Conservation (phyloP, 164 flowering plant genomes). For the Kalanchoe fedtschenkoi region DNA sequence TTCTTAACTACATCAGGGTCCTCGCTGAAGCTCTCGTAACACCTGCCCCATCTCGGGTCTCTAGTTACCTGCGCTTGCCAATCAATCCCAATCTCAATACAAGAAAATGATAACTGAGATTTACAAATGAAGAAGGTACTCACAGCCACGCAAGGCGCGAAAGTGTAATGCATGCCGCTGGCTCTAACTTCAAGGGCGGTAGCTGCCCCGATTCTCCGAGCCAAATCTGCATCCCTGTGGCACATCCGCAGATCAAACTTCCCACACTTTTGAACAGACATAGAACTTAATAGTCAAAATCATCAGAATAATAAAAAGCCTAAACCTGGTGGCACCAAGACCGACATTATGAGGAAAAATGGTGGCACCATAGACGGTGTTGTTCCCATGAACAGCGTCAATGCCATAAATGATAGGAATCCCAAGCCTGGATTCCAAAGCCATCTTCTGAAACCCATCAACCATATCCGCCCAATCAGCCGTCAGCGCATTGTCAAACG, state of each 20-base stretch:
- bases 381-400: constrained; percentile 74
- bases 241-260: not conserved
- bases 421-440: constrained; percentile 45
- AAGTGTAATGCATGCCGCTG: constrained; percentile 45
- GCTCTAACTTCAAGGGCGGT: constrained; percentile 77
- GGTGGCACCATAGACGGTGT: constrained; percentile 50
- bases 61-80: no score
- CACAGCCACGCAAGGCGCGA: constrained; percentile 72
- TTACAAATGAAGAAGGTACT: constrained; percentile 16
- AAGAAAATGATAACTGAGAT: not conserved
- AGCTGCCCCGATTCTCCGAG: constrained; percentile 43
- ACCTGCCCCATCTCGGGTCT: constrained; percentile 12
- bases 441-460: constrained; percentile 36
- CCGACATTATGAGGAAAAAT: constrained; percentile 69
- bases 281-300: not conserved
- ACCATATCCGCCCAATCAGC: constrained; percentile 65
- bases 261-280: not conserved
- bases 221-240: constrained; percentile 62
- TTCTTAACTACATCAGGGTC: constrained; percentile 6
- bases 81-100: constrained; percentile 6
- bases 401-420: no score
- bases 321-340: constrained; percentile 53
- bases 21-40: constrained; percentile 10
- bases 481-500: constrained; percentile 27
- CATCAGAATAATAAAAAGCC: not conserved